Evolutionary conservation across 2,329 filamentous ascomycete genomes (phyloP), one percentile per base, ranked within the genome.

Genomic region (Xylariaceae sp.): DNA sequence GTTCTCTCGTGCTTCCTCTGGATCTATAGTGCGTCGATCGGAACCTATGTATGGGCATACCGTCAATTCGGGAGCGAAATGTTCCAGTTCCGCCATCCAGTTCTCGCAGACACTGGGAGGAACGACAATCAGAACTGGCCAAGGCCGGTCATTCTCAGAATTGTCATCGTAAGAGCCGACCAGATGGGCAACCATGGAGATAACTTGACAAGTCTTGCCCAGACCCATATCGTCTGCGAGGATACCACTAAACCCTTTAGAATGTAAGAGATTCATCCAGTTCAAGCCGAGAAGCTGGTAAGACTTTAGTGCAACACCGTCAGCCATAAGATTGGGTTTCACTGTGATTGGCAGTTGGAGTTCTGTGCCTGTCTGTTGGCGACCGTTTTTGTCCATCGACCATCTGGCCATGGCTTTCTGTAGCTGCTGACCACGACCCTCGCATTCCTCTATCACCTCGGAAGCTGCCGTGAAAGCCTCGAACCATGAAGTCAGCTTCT

Each of bases 191-290:
- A 99, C 79, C 63, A 99, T 90, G 0, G 90, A 86, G 60, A 99
- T 96, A 56, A 97, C 90, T 65, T 99, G 93, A 63, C 91, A 97
- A 0, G 94, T 99, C 76, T 99, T 99, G 42, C 94, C 94, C 39
- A 93, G 76, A 47, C 89, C 94, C 94, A 99, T 99, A 67, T 99
- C 94, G 67, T 99, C 94, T 1, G 94, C 94, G 16, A 99, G 77
- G 51, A 99, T 97, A 57, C 91, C 93, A 42, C 90, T 93, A 47
- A 95, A 81, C 28, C 85, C 79, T 52, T 89, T 85, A 47, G 86
- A 79, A 73, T 90, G 96, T 13, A 99, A 79, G 42, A 97, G 73
- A 50, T 86, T 84, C 65, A 99, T 81, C 94, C 94, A 99, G 66
- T 97, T 97, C 47, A 99, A 80, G 4, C 94, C 94, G 31, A 96